phyloP scores from a whole-genome alignment of 768 basidiomycete genomes.

The Antrodiella citrinella region DNA sequence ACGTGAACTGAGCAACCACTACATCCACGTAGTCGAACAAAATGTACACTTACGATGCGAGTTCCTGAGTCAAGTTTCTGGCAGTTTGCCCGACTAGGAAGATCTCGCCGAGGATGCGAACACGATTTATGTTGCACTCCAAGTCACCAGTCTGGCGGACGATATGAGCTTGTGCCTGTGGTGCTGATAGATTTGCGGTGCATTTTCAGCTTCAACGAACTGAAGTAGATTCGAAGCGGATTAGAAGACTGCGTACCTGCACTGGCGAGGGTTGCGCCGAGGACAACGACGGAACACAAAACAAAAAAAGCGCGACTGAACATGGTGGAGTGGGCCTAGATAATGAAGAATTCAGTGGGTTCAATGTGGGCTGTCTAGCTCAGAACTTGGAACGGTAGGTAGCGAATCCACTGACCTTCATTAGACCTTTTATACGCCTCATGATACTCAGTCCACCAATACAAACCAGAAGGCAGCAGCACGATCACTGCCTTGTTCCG shows the following conservation, averaged over 20 bases:
- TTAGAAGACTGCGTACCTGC: neutral
- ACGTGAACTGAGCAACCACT: neutral
- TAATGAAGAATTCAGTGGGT: too few relatives aligned
- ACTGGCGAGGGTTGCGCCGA: neutral
- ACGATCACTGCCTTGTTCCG: too few relatives aligned
- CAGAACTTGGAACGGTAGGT: too few relatives aligned
- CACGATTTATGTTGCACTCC: slow-evolving; percentile 22
- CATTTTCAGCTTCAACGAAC: neutral
- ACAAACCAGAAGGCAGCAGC: too few relatives aligned
- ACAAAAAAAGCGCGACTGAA: too few relatives aligned
- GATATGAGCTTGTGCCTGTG: neutral
- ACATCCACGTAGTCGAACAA: neutral
- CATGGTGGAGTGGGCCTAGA: too few relatives aligned
- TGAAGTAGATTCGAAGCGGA: too few relatives aligned
- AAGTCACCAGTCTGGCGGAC: neutral
- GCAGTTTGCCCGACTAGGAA: slow-evolving; percentile 10
- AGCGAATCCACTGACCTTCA: too few relatives aligned
- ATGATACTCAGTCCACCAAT: too few relatives aligned
- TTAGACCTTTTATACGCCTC: too few relatives aligned
- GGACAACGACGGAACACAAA: neutral
- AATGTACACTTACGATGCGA: slow-evolving; percentile 5
- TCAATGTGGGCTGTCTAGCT: too few relatives aligned
- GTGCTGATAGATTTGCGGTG: neutral
- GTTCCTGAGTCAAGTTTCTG: slow-evolving; percentile 12
- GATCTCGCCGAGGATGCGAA: slow-evolving; percentile 19